Percentiles rank a stretch among this genome's conserved stretches.
Conservation (phyloP, 225 moss, liverwort and hornwort genomes). For the Antitrichia curtipendula region DNA sequence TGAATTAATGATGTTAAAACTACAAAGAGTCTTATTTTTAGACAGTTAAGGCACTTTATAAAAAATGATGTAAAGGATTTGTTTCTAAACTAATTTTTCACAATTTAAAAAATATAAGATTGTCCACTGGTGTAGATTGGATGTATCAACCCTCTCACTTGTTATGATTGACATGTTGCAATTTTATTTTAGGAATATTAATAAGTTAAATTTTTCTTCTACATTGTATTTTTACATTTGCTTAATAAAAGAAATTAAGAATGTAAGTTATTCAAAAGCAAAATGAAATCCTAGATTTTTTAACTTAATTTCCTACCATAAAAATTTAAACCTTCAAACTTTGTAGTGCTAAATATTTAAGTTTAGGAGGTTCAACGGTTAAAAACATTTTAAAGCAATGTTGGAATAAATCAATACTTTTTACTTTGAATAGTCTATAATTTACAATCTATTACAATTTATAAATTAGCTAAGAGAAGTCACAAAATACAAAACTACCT, state of each 20-base stretch:
- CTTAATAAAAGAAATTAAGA: background rate
- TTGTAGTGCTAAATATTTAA: background rate
- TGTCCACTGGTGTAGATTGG: accelerated
- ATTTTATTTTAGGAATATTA: background rate
- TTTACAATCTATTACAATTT: too few species aligned
- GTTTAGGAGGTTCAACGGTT: background rate
- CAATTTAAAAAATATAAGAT: background rate
- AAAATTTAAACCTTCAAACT: background rate
- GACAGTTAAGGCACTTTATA: accelerated
- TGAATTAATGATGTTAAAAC: accelerated
- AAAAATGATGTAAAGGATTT: background rate
- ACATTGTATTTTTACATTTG: accelerated
- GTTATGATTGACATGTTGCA: too few species aligned
- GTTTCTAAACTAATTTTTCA: background rate
- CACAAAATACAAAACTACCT: background rate
- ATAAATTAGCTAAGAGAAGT: background rate
- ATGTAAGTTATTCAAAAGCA: background rate
- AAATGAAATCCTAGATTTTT: background rate
- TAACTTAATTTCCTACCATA: accelerated
- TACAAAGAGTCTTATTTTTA: too few species aligned
- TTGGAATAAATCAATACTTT: background rate
- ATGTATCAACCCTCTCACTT: accelerated
- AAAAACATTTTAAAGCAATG: background rate
- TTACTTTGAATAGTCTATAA: background rate
- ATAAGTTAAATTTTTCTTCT: background rate